phyloP scores from a whole-genome alignment of 345 rosid species.

The Erucastrum elatum region DNA sequence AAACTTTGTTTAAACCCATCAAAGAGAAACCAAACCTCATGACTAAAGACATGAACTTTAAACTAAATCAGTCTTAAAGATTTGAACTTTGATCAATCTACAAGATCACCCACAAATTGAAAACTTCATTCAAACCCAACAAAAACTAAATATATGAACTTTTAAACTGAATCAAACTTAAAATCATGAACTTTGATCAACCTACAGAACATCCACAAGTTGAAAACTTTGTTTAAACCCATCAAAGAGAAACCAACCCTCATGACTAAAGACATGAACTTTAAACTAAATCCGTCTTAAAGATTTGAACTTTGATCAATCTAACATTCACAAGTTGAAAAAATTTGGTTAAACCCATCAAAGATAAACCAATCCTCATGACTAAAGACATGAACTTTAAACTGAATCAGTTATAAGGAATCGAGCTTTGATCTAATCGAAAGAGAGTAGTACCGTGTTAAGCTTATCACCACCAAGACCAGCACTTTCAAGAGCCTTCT shows the following conservation, averaged over 20 bases:
- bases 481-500: conserved; percentile 89
- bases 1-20: not conserved
- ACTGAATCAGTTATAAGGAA: not conserved
- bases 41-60: not conserved
- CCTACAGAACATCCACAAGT: conserved; percentile 44
- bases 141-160: not conserved
- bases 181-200: not conserved
- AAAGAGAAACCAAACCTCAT: not conserved
- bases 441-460: conserved; percentile 50
- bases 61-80: not conserved
- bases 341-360: not conserved
- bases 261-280: not conserved
- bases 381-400: not conserved
- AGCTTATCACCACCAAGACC: conserved; percentile 79
- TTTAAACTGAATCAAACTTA: not conserved
- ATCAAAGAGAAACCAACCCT: not conserved
- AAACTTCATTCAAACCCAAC: not conserved
- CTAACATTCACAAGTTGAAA: not conserved
- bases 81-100: not conserved
- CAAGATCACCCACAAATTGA: too few relatives aligned
- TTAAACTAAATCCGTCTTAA: not conserved
- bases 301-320: not conserved
- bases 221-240: not conserved
- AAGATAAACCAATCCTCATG: not conserved
- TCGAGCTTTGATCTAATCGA: conserved; percentile 1